phyloP scores from a whole-genome alignment of 1,139 yeast genomes.

The Saccharomyces hybrid region DNA sequence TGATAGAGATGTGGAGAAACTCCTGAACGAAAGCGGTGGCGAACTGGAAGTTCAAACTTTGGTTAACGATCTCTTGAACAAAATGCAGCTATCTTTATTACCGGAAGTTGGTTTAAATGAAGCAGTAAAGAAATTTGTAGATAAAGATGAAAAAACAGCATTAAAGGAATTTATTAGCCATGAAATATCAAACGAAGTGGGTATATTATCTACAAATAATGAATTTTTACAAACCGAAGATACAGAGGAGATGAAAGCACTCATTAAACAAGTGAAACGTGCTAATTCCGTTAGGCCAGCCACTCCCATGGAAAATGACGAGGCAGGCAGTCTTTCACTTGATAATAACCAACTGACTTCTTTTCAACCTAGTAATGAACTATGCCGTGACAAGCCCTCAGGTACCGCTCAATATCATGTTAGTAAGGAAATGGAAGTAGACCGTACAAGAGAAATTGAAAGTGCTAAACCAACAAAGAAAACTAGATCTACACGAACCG shows the following conservation, averaged over 20 bases:
- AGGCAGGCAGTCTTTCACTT: neutral
- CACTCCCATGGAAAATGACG: neutral
- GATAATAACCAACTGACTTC: neutral
- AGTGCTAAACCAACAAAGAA: neutral
- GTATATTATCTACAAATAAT: conserved; percentile 42
- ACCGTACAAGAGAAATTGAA: neutral
- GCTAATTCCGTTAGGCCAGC: conserved; percentile 11
- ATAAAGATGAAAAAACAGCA: conserved; percentile 73
- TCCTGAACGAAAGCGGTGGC: conserved; percentile 23
- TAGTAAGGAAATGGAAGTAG: neutral
- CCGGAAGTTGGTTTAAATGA: conserved; percentile 70
- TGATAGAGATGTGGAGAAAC: conserved; percentile 21
- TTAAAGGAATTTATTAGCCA: conserved; percentile 59
- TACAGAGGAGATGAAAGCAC: conserved; percentile 27
- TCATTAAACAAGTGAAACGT: conserved; percentile 25
- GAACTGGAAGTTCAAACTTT: conserved; percentile 49
- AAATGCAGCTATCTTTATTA: conserved; percentile 57
- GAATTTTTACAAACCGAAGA: conserved; percentile 33
- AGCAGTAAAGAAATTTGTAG: conserved; percentile 65
- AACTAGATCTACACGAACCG: neutral
- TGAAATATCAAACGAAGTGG: conserved; percentile 57
- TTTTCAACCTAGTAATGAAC: neutral
- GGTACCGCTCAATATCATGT: neutral
- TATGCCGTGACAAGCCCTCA: neutral
- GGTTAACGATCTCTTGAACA: conserved; percentile 52